These are phyloP conservation scores for Pythium sp. DNA, from an alignment of 352 stramenopile genomes.

Conservation along the genomic window DNA sequence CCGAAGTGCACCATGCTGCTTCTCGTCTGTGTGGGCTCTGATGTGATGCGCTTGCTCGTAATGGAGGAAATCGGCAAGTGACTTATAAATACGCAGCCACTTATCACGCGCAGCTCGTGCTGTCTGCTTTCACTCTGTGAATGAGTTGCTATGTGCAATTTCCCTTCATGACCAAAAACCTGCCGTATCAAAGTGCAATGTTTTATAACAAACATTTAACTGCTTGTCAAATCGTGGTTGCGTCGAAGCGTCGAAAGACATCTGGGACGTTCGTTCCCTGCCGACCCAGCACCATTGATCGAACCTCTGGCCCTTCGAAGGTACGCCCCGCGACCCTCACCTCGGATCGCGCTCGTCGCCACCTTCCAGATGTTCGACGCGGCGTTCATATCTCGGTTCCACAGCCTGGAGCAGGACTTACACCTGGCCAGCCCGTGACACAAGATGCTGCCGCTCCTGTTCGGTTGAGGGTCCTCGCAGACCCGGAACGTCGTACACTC, in stretches of 20 bases:
- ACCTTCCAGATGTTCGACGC: too few species aligned
- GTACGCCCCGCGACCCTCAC: too few species aligned
- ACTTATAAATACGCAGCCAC: not conserved
- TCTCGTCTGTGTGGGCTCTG: not conserved
- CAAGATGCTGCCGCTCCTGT: too few species aligned
- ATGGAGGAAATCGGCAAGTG: not conserved
- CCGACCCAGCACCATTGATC: not conserved
- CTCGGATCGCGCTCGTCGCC: not conserved
- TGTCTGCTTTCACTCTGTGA: not conserved
- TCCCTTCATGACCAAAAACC: not conserved
- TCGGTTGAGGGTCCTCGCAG: too few species aligned
- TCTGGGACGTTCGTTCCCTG: not conserved
- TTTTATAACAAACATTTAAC: not conserved
- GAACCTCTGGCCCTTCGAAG: too few species aligned
- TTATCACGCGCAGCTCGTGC: not conserved
- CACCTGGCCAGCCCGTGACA: too few species aligned
- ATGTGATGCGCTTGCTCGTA: not conserved
- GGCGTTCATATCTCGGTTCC: too few species aligned
- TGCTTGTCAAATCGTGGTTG: not conserved
- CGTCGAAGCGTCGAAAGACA: not conserved
- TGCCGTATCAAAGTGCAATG: not conserved
- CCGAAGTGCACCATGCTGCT: constrained; percentile 7
- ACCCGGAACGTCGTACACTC: too few species aligned
- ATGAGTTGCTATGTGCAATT: not conserved
- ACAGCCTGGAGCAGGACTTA: too few species aligned